Evolutionary conservation across 352 stramenopile species (phyloP), one percentile per base, ranked within the genome.

Genomic region (Globisporangium camurandrum): DNA sequence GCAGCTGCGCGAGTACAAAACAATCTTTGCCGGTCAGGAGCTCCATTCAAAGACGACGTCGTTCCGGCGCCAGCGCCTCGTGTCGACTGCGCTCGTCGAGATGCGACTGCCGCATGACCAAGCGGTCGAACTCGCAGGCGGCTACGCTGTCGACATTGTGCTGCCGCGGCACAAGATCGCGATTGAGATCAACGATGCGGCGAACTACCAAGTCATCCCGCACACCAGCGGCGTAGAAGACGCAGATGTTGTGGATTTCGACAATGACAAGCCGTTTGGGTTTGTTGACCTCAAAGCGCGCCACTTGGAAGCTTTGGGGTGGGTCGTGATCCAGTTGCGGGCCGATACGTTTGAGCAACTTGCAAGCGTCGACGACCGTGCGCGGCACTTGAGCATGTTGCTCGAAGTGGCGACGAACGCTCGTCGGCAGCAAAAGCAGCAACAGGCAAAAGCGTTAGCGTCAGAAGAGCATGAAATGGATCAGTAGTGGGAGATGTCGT

Each of bases 251-350:
- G 31, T 44, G 36, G 57, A 71, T 19, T 19, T 7, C 4, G 4
- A 17, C 17, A 41, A 3, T 19, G 64, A 72, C 17, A 77, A 69
- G 34, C 64, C 64, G 6, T 71, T 86, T 6, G 69, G 52, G 16
- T 82, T 75, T 20, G 63, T 81, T 16, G 75, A 87, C 36, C 54
- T 88, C 34, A 87, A 89, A 51, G 63, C 75, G 27, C 71, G 69
- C 1, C 78, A 89, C 46, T 37, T 89, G 11, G 64, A 84, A 48
- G 57, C 67, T 36, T 56, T 82, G 17, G 78, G 78, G 14, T 89
- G 75, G 75, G 77, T 78, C 24, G 65, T 88, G 36, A 83, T 89
- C 46, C 66, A 87, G 44, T 47, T 89, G 14, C 69, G 73, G 17
- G 64, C 64, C 2, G 64, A 81, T 43, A 62, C 61, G 31, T 87